Base-by-base conservation (phyloP, 2,329 filamentous ascomycete genomes). In the Macrophomina pseudophaseolina region DNA sequence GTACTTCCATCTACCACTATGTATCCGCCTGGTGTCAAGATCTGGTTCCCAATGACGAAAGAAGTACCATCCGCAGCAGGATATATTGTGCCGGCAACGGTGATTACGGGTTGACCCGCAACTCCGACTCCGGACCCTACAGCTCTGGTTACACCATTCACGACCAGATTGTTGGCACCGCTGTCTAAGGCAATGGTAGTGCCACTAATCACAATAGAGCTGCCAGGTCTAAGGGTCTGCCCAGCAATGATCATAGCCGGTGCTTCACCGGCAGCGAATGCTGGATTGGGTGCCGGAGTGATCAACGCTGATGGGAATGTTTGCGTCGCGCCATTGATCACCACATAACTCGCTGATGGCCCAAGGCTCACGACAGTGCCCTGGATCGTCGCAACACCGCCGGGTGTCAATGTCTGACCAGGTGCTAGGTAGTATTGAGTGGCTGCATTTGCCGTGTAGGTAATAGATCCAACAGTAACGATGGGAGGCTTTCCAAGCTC, bases 391-490 rank as follows among this genome's bases (percentile, higher is more conserved):
- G 74, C 80, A 11, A 75, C 74, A 1, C 80, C 81, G 14, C 82
- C 78, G 18, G 77, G 73, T 3, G 74, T 76, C 7, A 80, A 69
- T 1, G 73, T 78, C 51, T 78, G 73, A 7, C 78, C 79, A 1
- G 79, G 74, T 1, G 68, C 76, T 5, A 84, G 69, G 56, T 77
- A 78, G 72, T 80, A 83, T 48, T 83, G 80, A 0, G 80, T 82
- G 3, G 80, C 80, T 40, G 80, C 80, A 69, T 83, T 82, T 1
- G 78, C 79, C 1, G 80, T 81, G 35, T 80, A 74, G 1, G 74
- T 78, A 1, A 74, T 71, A 0, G 74, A 74, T 12, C 80, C 80
- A 23, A 84, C 70, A 1, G 78, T 82, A 42, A 83, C 67, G 7
- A 81, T 66, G 14, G 77, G 77, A 35, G 54, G 64, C 6, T 44